Conservation (phyloP, 108 stramenopile species). For the Cyclotella sp. region DNA sequence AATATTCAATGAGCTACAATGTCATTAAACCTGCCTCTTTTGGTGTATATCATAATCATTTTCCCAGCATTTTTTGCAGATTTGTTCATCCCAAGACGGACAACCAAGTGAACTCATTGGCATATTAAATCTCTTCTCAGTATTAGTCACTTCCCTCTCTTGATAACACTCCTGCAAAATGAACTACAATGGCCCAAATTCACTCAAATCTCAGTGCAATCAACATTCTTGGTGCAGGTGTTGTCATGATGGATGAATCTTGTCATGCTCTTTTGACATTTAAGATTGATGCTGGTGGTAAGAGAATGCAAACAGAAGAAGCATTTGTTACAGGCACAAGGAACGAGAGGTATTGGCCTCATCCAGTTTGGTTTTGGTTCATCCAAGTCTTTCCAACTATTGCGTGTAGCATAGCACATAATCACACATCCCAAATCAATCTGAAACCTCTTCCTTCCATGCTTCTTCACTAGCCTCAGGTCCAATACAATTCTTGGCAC, state of each 20-base stretch:
- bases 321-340: too few species aligned
- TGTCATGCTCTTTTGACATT: background rate
- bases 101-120: background rate
- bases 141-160: too few species aligned
- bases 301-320: too few species aligned
- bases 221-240: background rate
- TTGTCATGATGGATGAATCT: background rate
- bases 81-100: background rate
- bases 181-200: background rate
- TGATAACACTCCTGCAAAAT: background rate
- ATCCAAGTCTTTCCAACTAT: background rate
- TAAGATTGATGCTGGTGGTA: too few species aligned
- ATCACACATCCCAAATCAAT: background rate
- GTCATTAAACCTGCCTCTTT: too few species aligned
- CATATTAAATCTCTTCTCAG: background rate
- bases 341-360: too few species aligned
- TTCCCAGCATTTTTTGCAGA: background rate
- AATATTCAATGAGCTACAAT: too few species aligned
- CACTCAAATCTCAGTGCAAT: background rate
- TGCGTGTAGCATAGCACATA: background rate
- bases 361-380: too few species aligned
- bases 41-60: background rate
- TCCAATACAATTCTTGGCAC: background rate
- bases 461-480: background rate
- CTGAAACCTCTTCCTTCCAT: constrained; percentile 1